Evolutionary conservation across 805 yeast genomes (phyloP), one percentile per base, ranked within the genome.

Genomic region (Maudiozyma pseudohumilis): DNA sequence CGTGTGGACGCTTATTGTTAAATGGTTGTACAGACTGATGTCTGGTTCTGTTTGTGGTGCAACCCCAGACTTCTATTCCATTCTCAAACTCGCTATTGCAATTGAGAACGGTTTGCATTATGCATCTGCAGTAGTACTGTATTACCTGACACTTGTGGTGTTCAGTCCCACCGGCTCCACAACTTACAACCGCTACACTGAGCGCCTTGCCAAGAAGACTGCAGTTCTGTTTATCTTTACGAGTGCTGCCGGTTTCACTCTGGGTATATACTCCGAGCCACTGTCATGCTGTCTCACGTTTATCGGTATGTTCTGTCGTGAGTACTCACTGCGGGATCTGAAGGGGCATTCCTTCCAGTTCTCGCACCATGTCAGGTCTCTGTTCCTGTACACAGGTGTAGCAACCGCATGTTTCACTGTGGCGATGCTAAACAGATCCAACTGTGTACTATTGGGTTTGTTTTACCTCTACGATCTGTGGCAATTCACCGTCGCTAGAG

Each of bases 181-280:
- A 20, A 4, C 28, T 3, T 20, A 20, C 15, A 16, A 41, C 6
- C 49, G 50, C 19, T 43, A 46, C 17, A 43, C 45, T 11, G 32
- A 39, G 6, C 30, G 43, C 24, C 32, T 61, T n/a, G 59, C 74
- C 2, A 36, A 54, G 12, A 53, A 54, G 27, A 50, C 71, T 0
- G 60, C 77, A 0, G 34, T 69, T 3, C 49, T 81, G 12, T 78
- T 72, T 43, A 56, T 77, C 1, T 41, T 80, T n/a, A 74, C 81
- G 15, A 86, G 94, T 2, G 87, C 85, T 1, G 95, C 95, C 1
- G 70, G 86, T 0, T 89, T 87, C 52, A 63, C 84, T 29, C 66
- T 80, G 0, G 70, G 77, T 1, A 75, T 83, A 2, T 89, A 88
- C 55, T 68, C 94, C 0, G 98, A 89, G 59, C 72, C 86, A 16